These are phyloP conservation scores for Russula earlei DNA, from an alignment of 768 basidiomycete genomes.

Conservation along the genomic window DNA sequence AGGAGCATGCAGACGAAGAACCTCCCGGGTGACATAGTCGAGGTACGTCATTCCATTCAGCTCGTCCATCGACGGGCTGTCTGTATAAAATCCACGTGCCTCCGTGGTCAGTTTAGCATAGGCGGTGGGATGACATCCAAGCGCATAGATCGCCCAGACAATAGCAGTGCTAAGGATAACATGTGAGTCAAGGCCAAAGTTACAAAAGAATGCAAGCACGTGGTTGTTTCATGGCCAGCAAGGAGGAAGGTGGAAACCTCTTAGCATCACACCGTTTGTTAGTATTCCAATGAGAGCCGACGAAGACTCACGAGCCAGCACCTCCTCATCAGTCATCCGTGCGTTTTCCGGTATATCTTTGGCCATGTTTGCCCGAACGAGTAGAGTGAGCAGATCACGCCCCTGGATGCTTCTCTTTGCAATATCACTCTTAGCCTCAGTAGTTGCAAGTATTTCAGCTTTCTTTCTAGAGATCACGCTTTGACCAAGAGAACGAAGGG, in stretches of 20 bases:
- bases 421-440: conserved; percentile 22
- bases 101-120: conserved; percentile 54
- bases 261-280: conserved; percentile 21
- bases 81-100: conserved; percentile 39
- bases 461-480: conserved; percentile 28
- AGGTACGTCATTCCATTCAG: conserved; percentile 59
- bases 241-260: conserved; percentile 55
- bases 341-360: conserved; percentile 47
- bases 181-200: background rate
- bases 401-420: conserved; percentile 29
- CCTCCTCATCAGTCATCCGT: conserved; percentile 51
- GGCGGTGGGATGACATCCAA: conserved; percentile 38
- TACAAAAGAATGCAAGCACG: conserved; percentile 23
- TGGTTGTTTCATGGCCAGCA: conserved; percentile 53
- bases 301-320: conserved; percentile 47
- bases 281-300: too few species aligned
- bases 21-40: conserved; percentile 24
- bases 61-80: conserved; percentile 60
- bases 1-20: conserved; percentile 17
- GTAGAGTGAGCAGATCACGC: conserved; percentile 52
- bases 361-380: conserved; percentile 57
- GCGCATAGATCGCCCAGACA: conserved; percentile 51
- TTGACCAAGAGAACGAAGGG: conserved; percentile 25
- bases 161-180: conserved; percentile 28
- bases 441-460: conserved; percentile 26